Evolutionary conservation across 352 stramenopile species (phyloP).

Genomic region (Paralagenidium karlingii): DNA sequence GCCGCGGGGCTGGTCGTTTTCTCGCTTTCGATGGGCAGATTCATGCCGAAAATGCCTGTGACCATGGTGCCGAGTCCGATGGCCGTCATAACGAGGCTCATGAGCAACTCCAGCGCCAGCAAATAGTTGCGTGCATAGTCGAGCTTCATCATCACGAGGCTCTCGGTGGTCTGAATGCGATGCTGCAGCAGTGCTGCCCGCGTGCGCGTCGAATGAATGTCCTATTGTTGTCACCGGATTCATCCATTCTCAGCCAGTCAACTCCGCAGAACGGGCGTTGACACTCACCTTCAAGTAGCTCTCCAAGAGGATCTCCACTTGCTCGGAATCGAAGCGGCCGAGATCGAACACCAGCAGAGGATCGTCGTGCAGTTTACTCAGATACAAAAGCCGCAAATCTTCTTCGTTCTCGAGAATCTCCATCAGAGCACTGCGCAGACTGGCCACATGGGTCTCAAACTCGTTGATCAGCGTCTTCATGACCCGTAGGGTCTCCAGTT

Average conservation of each 20-base stretch:
- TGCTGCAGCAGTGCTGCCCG: constrained; percentile 16
- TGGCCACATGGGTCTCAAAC: constrained; percentile 18
- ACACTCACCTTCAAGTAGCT: constrained; percentile 15
- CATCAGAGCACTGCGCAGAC: constrained; percentile 19
- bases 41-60: constrained; percentile 31
- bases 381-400: constrained; percentile 16
- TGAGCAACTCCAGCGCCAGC: constrained; percentile 25
- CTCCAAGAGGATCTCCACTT: constrained; percentile 20
- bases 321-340: constrained; percentile 18
- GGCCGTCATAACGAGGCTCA: constrained; percentile 18
- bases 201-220: constrained; percentile 19
- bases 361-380: constrained; percentile 14
- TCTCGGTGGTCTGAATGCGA: constrained; percentile 19
- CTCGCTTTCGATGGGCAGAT: constrained; percentile 16
- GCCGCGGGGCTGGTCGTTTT: constrained; percentile 8
- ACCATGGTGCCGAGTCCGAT: constrained; percentile 25
- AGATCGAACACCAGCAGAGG: constrained; percentile 14
- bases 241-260: not conserved
- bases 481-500: constrained; percentile 18
- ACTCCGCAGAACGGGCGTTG: too few relatives aligned
- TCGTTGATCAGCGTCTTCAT: constrained; percentile 25
- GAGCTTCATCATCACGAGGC: constrained; percentile 29
- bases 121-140: constrained; percentile 39
- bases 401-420: constrained; percentile 9
- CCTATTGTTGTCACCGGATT: constrained; percentile 4